Conservation (phyloP, 179 eudicot genomes). For the Nepenthes alata region DNA sequence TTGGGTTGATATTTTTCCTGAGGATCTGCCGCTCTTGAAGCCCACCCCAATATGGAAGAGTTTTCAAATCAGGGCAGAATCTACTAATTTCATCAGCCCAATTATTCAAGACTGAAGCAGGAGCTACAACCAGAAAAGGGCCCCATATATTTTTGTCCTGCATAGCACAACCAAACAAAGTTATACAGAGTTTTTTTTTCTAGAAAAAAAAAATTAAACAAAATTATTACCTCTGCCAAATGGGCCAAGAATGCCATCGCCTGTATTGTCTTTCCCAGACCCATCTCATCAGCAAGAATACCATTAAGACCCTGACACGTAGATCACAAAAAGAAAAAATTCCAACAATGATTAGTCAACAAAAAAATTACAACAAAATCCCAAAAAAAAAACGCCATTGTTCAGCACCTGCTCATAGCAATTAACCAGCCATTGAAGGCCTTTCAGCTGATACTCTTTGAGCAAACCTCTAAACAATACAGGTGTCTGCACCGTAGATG, state of each 20-base stretch:
- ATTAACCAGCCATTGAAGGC: conserved; percentile 98
- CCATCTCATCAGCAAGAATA: conserved; percentile 99
- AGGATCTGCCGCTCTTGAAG: conserved; percentile 78
- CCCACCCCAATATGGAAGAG: conserved; percentile 98
- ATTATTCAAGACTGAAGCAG: conserved; percentile 93
- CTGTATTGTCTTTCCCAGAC: conserved; percentile 94
- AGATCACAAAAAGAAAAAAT: neutral
- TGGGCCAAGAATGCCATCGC: conserved; percentile 99
- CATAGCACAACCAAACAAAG: conserved; percentile 16
- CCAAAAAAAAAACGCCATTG: conserved; percentile 3
- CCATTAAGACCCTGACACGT: conserved; percentile 81
- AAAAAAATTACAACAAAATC: conserved; percentile 4
- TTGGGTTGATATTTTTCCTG: conserved; percentile 87
- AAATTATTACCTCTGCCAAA: conserved; percentile 77
- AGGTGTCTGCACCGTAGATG: conserved; percentile 85
- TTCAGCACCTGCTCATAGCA: conserved; percentile 78
- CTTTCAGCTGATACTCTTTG: conserved; percentile 93
- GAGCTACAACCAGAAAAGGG: conserved; percentile 96
- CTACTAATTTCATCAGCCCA: conserved; percentile 98
- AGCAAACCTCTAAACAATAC: conserved; percentile 82
- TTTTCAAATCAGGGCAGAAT: conserved; percentile 90
- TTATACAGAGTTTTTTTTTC: neutral
- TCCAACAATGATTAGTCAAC: conserved; percentile 8
- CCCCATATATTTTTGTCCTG: conserved; percentile 99
- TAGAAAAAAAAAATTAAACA: conserved; percentile 4